Percentiles rank a stretch among this genome's conserved stretches.
Conservation (phyloP, 2,329 filamentous ascomycete genomes). For the Xylariaceae sp. region DNA sequence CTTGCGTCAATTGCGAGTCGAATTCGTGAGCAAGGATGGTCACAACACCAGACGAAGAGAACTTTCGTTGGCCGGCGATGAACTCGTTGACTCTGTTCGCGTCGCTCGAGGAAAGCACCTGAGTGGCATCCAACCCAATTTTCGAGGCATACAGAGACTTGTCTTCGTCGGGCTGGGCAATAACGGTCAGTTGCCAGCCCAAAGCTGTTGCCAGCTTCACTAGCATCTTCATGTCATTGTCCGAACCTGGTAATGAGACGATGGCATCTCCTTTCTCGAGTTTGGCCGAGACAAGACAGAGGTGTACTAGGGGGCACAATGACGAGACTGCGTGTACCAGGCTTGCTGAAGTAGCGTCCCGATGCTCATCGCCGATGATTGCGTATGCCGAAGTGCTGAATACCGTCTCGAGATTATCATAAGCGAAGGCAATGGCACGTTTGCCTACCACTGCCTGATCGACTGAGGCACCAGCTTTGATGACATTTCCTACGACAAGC, state of each 20-base stretch:
- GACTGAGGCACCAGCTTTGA: neutral
- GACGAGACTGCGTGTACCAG: conserved; percentile 2
- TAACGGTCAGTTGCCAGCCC: conserved; percentile 8
- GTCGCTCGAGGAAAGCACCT: neutral
- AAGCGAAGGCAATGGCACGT: conserved; percentile 5
- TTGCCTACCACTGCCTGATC: neutral
- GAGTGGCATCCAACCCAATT: neutral
- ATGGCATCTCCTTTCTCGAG: conserved; percentile 12
- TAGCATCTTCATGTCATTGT: conserved; percentile 4
- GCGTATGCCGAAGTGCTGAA: conserved; percentile 10
- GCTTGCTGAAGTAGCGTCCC: neutral
- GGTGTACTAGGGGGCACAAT: conserved; percentile 10
- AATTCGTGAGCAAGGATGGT: conserved; percentile 10
- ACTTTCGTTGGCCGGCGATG: conserved; percentile 2
- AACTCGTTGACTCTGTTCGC: neutral
- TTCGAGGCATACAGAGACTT: neutral
- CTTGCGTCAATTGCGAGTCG: conserved; percentile 1
- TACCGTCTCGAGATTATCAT: conserved; percentile 8
- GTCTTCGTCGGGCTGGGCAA: neutral
- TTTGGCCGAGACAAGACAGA: conserved; percentile 5
- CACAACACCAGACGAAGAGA: conserved; percentile 4
- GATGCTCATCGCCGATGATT: neutral
- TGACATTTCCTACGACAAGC: conserved; percentile 2
- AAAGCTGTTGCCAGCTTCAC: conserved; percentile 1
- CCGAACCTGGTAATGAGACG: conserved; percentile 8